A percentile compares a stretch with the other conserved stretches of the same genome.
Conservation (phyloP, 2,329 filamentous ascomycete species). For the Nannizziopsis arthrosporioides region DNA sequence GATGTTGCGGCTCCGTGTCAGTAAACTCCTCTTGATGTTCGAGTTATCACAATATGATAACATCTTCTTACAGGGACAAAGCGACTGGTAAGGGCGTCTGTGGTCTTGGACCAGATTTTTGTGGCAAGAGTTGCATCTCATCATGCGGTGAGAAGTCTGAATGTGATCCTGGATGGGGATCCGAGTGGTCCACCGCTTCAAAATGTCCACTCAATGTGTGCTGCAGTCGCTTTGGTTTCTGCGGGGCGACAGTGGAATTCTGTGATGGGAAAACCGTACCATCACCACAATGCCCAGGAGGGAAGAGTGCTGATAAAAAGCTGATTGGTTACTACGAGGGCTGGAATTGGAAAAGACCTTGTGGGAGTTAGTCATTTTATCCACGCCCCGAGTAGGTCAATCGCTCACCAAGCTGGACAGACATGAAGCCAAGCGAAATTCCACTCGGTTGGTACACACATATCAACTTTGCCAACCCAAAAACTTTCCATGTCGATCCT, state of each 20-base stretch:
- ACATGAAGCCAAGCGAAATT: too few relatives aligned
- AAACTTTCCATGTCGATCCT: too few relatives aligned
- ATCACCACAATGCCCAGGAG: too few relatives aligned
- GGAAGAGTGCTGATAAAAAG: too few relatives aligned
- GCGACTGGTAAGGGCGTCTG: constrained; percentile 8
- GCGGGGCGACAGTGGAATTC: constrained; percentile 22
- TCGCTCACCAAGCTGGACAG: too few relatives aligned
- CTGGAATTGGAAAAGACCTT: too few relatives aligned
- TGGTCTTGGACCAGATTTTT: constrained; percentile 20
- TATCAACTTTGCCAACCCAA: too few relatives aligned
- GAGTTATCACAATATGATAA: background rate
- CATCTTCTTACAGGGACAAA: constrained; percentile 19
- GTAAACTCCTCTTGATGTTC: background rate
- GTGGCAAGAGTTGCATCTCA: constrained; percentile 18
- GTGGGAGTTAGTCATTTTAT: too few relatives aligned
- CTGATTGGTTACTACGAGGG: too few relatives aligned
- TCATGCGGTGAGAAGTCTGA: constrained; percentile 20
- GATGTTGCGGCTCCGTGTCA: constrained; percentile 11
- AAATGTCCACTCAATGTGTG: constrained; percentile 30
- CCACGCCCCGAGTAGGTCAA: too few relatives aligned
- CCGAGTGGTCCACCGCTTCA: constrained; percentile 16
- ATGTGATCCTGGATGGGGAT: constrained; percentile 24
- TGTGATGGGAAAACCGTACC: too few relatives aligned
- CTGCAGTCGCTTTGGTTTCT: constrained; percentile 27
- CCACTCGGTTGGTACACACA: too few relatives aligned